Conservation (phyloP, 78 protist genomes). For the Planoprotostelium fungivorum region DNA sequence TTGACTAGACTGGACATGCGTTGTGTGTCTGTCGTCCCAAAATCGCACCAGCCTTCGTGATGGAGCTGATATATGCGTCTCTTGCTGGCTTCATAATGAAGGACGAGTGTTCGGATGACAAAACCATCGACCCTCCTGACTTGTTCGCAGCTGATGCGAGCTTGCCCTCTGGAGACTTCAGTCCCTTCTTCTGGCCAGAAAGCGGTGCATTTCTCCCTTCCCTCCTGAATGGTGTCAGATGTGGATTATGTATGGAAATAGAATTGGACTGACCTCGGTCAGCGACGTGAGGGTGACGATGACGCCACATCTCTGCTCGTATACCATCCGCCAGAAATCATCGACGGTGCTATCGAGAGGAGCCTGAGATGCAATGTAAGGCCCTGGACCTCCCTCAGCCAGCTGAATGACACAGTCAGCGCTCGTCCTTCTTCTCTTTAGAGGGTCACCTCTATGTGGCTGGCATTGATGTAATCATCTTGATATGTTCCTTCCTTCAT, state of each 20-base stretch:
- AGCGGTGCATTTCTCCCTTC: neutral
- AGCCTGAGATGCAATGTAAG: constrained; percentile 58
- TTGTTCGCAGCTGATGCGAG: neutral
- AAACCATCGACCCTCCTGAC: neutral
- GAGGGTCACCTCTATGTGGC: constrained; percentile 39
- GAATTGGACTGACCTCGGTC: no score
- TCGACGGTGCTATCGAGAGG: constrained; percentile 36
- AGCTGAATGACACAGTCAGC: neutral
- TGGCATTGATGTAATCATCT: constrained; percentile 60
- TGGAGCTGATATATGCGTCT: neutral
- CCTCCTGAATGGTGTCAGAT: no score
- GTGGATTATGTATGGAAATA: no score
- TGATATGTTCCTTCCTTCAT: constrained; percentile 11
- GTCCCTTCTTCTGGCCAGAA: neutral
- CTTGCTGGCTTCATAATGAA: neutral
- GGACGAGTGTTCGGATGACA: neutral
- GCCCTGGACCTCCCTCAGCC: neutral
- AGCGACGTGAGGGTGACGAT: neutral
- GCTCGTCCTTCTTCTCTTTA: constrained; percentile 35
- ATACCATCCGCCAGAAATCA: constrained; percentile 65
- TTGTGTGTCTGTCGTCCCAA: neutral
- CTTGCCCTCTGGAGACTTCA: neutral
- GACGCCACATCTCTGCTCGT: constrained; percentile 8
- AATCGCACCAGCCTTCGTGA: neutral
- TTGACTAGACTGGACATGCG: neutral